Evolutionary conservation across 1,284 basidiomycete species (phyloP).

Genomic region (Puccinia hordei): DNA sequence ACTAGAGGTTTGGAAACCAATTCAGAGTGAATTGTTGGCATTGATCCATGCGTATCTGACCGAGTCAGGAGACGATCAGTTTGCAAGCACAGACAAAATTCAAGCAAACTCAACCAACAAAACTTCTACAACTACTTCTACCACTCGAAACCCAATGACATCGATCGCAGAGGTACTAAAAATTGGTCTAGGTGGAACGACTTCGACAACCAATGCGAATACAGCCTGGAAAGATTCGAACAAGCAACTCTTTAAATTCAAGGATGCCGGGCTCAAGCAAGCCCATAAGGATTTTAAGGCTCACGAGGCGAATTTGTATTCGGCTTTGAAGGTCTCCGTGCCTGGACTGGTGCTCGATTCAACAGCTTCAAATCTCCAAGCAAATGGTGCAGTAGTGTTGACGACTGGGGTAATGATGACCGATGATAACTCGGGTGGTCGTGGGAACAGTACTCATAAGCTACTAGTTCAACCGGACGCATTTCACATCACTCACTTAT

Average conservation of each 20-base stretch:
- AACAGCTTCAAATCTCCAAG: constrained; percentile 61
- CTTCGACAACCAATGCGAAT: constrained; percentile 8
- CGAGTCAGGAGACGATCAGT: constrained; percentile 61
- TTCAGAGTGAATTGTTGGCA: constrained; percentile 85
- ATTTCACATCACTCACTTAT: constrained; percentile 90
- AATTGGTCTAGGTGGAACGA: constrained; percentile 69
- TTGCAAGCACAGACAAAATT: constrained; percentile 26
- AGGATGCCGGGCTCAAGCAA: constrained; percentile 77
- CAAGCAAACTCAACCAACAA: constrained; percentile 8
- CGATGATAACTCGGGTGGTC: constrained; percentile 50
- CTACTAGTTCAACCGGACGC: constrained; percentile 85
- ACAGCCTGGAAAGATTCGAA: constrained; percentile 40
- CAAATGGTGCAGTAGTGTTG: constrained; percentile 14
- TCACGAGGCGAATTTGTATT: constrained; percentile 82
- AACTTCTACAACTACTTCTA: constrained; percentile 74
- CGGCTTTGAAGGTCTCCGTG: constrained; percentile 82
- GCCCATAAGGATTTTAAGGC: constrained; percentile 70
- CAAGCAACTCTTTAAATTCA: constrained; percentile 83
- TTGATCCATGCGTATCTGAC: constrained; percentile 89
- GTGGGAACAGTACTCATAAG: constrained; percentile 71
- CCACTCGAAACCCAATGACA: constrained; percentile 79
- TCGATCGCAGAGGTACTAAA: constrained; percentile 92
- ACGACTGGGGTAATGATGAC: constrained; percentile 19
- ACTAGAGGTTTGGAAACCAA: constrained; percentile 84
- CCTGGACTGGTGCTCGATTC: constrained; percentile 75